Evolutionary conservation across 2,329 filamentous ascomycete species (phyloP).

Genomic region (Pseudogymnoascus destructans): DNA sequence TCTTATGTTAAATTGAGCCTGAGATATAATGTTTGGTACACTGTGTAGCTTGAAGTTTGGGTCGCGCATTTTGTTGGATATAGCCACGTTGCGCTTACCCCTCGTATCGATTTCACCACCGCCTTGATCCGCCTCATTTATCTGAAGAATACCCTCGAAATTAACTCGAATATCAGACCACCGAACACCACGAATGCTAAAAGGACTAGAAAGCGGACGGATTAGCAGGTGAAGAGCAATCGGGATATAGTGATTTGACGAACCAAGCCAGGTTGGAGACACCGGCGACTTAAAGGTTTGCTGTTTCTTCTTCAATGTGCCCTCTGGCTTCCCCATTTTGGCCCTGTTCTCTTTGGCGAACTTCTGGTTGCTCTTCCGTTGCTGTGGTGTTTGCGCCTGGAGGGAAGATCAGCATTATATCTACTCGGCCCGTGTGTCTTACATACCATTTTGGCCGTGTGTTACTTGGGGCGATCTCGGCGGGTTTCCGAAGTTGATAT

Average conservation of each 20-base stretch:
- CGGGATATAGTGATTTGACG: slow-evolving; percentile 19
- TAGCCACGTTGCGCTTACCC: slow-evolving; percentile 5
- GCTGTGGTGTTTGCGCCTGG: slow-evolving; percentile 72
- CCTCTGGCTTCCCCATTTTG: slow-evolving; percentile 62
- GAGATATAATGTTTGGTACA: slow-evolving; percentile 3
- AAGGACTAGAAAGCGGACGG: slow-evolving; percentile 15
- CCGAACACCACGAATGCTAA: slow-evolving; percentile 26
- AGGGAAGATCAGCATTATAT: background rate
- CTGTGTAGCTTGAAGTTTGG: background rate
- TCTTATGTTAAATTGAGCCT: background rate
- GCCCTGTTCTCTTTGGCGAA: slow-evolving; percentile 61
- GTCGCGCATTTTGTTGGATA: slow-evolving; percentile 5
- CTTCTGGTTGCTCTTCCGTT: slow-evolving; percentile 68
- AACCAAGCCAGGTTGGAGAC: slow-evolving; percentile 52
- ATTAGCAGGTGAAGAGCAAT: slow-evolving; percentile 10
- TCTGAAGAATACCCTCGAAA: slow-evolving; percentile 26
- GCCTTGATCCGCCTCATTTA: slow-evolving; percentile 12
- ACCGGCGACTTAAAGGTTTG: slow-evolving; percentile 38
- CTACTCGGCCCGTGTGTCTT: background rate
- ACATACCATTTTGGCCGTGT: slow-evolving; percentile 17
- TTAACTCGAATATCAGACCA: slow-evolving; percentile 28
- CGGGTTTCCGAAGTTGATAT: slow-evolving; percentile 5
- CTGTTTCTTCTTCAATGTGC: slow-evolving; percentile 51
- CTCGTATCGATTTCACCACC: slow-evolving; percentile 4
- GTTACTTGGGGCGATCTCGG: background rate